Evolutionary conservation across 23 red algal genomes (phyloP), one percentile per base, ranked within the genome.

Genomic region (Gracilaria gracilis): DNA sequence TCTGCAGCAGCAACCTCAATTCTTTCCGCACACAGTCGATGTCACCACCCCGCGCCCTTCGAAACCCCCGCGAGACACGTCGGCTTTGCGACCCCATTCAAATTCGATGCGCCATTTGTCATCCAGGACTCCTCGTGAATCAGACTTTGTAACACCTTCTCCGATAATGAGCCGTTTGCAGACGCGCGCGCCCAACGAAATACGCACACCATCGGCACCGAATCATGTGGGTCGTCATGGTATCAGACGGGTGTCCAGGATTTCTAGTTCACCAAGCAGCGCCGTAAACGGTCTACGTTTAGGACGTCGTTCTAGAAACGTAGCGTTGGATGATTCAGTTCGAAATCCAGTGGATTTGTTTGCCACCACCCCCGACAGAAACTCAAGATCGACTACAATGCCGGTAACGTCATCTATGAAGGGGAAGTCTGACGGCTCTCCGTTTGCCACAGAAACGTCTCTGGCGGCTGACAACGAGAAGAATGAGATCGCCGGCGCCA

Each of bases 271-370:
- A 38, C 79, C 79, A 21, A 65, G 36, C n/a, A 82, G 49, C 53
- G 72, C 40, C 9, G 54, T 82, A 9, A 59, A 59, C 54, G 79
- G 54, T 33, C 32, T 88, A 8, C 84, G 84, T n/a, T 28, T 64
- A 29, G 87, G 87, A 32, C 46, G 79, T 20, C 79, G 79, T 27
- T 62, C 79, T 2, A 46, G 79, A 62, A 65, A 65, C 49, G 54
- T 64, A 27, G 54, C 53, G 21, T 24, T 79, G 38, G 74, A 66
- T 42, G 87, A 90, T 67, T 75, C 67, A 24, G 87, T 90, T 42
- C 71, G 87, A 46, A 80, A 90, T 81, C 76, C 87, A 40, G 55
- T 33, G 27, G 87, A 90, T 29, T 32, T 90, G 57, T 90, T 90
- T 55, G 87, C 87, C 37, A 81, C 87, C 19, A 70, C 87, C 48